Percentiles rank a stretch among this genome's conserved stretches.
These are phyloP conservation scores for Dunaliella salina DNA, from an alignment of 163 green algal genomes.

Conservation along the genomic window DNA sequence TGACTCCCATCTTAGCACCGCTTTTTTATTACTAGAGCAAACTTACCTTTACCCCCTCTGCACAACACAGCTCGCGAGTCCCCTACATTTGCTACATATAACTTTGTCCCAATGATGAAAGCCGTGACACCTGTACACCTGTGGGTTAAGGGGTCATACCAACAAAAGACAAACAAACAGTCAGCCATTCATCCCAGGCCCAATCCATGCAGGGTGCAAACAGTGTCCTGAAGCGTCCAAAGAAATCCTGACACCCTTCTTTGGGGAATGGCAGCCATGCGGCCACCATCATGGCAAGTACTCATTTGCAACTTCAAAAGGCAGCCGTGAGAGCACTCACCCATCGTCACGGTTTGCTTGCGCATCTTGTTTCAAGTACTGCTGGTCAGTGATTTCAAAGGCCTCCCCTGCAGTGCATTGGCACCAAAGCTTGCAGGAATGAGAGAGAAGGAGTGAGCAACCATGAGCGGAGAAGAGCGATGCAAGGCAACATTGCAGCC, in stretches of 20 bases:
- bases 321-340: constrained; percentile 15
- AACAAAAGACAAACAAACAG: no score
- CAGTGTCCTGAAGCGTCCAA: no score
- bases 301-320: no score
- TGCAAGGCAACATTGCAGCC: neutral
- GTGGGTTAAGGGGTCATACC: neutral
- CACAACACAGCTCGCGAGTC: constrained; percentile 86
- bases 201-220: no score
- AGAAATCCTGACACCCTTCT: no score
- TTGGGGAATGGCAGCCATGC: no score
- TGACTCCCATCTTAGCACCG: no score
- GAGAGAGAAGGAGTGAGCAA: no score
- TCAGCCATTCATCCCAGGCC: no score
- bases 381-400: constrained; percentile 70
- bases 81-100: constrained; percentile 89
- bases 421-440: no score
- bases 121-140: constrained; percentile 84
- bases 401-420: constrained; percentile 54
- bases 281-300: no score
- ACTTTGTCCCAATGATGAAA: constrained; percentile 67
- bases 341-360: constrained; percentile 64
- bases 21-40: no score
- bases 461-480: neutral
- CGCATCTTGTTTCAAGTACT: constrained; percentile 68
- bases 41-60: constrained; percentile 60